Base-by-base conservation (phyloP, 768 basidiomycete species). In the Pleurotus eryngii region DNA sequence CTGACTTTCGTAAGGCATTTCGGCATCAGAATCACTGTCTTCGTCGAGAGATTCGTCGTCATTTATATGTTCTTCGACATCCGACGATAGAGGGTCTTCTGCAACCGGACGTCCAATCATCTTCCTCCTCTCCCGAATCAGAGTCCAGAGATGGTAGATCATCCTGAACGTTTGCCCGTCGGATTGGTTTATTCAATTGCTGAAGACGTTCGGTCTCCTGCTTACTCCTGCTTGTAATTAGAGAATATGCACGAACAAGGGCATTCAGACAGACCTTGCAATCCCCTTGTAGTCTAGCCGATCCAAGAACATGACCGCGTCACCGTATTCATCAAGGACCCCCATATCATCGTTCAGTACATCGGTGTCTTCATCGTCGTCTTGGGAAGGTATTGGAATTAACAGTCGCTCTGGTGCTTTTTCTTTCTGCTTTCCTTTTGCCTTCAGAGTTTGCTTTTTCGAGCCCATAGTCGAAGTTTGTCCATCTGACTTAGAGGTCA, bases 251-350 rank as follows among this genome's bases (percentile, higher is more conserved):
- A 59, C 42, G 56, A 49, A 17, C 46, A 9, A 35, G 50, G 7
- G 3, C 42, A 53, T 11, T 12, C 15, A 49, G 60, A 72, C 81
- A 59, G 65, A 91, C 95, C 88, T 81, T 60, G 90, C 78, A 57
- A 98, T 89, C n/a, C 84, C 89, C 63, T 83, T 84, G 59, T 81
- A 78, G 70, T 98, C 93, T 55, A 97, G 72, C 18, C 72, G 74
- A 30, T 79, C 72, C 59, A 98, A 71, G 71, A 98, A 98, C 30
- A 77, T 74, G 35, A 79, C 77, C 2, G 83, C 79, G 20, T 74
- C 75, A 18, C 87, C 81, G 63, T 85, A 90, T 62, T 86, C 81
- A 55, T 82, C 74, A 22, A 92, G 70, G 49, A 89, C 68, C n/a
- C 81, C 82, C 35, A 86, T 72, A 59, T 89, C 90, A 58, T 86